Conservation (phyloP, 306 rosid species). For the Lathyrus aphaca region DNA sequence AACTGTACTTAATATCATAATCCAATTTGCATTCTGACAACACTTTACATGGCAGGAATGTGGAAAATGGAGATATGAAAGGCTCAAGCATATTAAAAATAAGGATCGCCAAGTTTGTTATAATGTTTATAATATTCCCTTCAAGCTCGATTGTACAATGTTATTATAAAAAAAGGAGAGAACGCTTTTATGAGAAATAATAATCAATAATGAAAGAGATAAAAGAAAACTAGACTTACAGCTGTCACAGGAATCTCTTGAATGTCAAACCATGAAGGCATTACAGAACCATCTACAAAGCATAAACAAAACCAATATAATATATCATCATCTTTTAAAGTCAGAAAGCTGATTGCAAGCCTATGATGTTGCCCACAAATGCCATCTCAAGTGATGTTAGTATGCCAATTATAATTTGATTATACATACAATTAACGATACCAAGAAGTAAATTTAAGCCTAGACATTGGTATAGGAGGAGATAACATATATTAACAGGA, state of each 20-base stretch:
- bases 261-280: constrained; percentile 96
- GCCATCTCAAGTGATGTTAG: not conserved
- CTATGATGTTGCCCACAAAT: not conserved
- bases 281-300: constrained; percentile 64
- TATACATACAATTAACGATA: not conserved
- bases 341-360: not conserved
- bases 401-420: not conserved
- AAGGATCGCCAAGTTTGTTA: not conserved
- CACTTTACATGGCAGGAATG: not conserved
- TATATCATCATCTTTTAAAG: constrained; percentile 27
- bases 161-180: not conserved
- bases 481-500: not conserved
- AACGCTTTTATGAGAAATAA: not conserved
- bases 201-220: constrained; percentile 1
- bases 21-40: constrained; percentile 10
- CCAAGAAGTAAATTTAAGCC: constrained; percentile 11
- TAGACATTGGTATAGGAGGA: not conserved
- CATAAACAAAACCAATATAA: constrained; percentile 34
- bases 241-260: constrained; percentile 78
- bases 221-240: constrained; percentile 52
- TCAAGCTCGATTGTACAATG: not conserved
- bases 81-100: not conserved
- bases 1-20: not conserved
- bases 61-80: constrained; percentile 19
- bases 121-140: not conserved